phyloP scores from a whole-genome alignment of 2,329 filamentous ascomycete genomes.

The Seiridium unicorne region DNA sequence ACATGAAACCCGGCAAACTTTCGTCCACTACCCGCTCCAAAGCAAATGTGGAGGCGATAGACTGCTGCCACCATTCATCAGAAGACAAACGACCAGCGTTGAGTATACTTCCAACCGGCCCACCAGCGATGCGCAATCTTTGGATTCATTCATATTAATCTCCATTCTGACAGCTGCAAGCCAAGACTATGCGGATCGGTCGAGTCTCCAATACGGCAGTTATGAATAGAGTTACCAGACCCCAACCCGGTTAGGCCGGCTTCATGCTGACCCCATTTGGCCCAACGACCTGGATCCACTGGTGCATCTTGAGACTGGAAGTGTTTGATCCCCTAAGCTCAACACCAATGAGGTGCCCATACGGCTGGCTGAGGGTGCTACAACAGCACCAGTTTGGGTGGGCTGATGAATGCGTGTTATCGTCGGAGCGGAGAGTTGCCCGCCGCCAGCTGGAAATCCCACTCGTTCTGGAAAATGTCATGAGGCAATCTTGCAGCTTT shows the following conservation, averaged over 20 bases:
- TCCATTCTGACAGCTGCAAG: slow-evolving; percentile 1
- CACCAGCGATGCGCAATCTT: neutral
- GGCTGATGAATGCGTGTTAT: neutral
- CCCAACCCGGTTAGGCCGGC: neutral
- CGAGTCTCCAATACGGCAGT: slow-evolving; percentile 1
- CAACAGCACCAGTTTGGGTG: neutral
- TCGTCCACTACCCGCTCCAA: too few relatives aligned
- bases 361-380: neutral
- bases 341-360: neutral
- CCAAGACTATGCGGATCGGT: slow-evolving; percentile 6
- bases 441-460: neutral
- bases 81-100: neutral
- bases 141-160: neutral
- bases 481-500: neutral
- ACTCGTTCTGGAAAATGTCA: neutral
- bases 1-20: too few relatives aligned
- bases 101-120: neutral
- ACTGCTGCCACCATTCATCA: too few relatives aligned
- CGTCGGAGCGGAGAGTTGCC: neutral
- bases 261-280: neutral
- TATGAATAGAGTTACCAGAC: neutral
- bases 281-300: slow-evolving; percentile 3
- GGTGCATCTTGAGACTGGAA: slow-evolving; percentile 9
- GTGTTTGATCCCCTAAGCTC: slow-evolving; percentile 8
- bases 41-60: too few relatives aligned